Evolutionary conservation across 2,329 filamentous ascomycete species (phyloP), one percentile per base, ranked within the genome.

Genomic region (Pestalotiopsis sp.): DNA sequence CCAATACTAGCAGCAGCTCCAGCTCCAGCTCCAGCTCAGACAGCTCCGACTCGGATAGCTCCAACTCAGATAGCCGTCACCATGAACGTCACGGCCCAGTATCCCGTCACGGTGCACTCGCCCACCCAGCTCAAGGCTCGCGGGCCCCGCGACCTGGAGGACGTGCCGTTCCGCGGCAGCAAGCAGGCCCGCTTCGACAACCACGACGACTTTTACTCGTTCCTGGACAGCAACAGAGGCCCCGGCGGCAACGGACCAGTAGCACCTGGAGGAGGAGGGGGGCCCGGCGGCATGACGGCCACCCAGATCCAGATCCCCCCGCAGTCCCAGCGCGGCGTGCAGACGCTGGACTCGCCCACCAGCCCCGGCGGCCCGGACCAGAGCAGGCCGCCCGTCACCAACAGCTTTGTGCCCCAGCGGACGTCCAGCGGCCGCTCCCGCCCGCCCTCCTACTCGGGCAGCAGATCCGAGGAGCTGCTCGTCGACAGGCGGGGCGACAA

Each of bases 201-300:
- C 64, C 74, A 77, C 71, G 75, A 77, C 71, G 77, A 78, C 61
- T 78, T 77, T 59, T 78, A 78, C 71, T 71, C 74, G 57, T 78
- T 77, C 52, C 72, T 78, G 17, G 76, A 78, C 27, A 76, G 58
- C 71, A 78, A 78, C 64, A 45, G 64, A 62, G 73, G 71, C 64
- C 61, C 74, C 62, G 39, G 68, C 31, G 36, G 68, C 62, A 64
- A 60, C 45, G 25, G 39, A 36, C 31, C 31, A 2, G 31, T 36
- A 2, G 31, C 31, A 2, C 31, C 31, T 2, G 31, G 31, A 9
- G 31, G 31, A 7, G 31, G 31, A 9, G 31, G 31, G 31, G 31
- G 31, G 1, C 31, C 49, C 65, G 68, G 12, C 68, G 68, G 31
- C 31, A 36, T 36, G 31, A 36, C 66, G 57, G 39, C 70, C 5